Evolutionary conservation across 768 basidiomycete genomes (phyloP).

Genomic region (Serendipita sp.): DNA sequence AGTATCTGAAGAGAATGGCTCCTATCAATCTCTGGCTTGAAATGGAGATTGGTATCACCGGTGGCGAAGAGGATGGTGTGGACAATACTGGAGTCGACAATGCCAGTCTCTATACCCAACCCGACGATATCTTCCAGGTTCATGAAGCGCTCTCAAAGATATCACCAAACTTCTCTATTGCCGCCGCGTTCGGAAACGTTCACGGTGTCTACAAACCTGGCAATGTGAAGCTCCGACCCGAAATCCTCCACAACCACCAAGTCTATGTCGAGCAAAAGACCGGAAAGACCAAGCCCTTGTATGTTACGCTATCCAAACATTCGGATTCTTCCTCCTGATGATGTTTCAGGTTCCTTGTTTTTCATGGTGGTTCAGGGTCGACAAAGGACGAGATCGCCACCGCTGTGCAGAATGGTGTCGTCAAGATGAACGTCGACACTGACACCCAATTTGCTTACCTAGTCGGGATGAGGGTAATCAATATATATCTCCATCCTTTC

Average conservation of each 20-base stretch:
- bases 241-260: conserved; percentile 86
- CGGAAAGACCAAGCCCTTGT: conserved; percentile 67
- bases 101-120: conserved; percentile 86
- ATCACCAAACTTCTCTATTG: conserved; percentile 89
- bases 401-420: conserved; percentile 80
- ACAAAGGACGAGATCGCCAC: conserved; percentile 88
- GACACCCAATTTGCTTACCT: conserved; percentile 91
- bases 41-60: conserved; percentile 99
- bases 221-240: conserved; percentile 86
- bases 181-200: conserved; percentile 96
- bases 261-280: conserved; percentile 50
- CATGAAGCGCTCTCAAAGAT: conserved; percentile 68
- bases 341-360: conserved; percentile 74
- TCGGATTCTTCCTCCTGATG: neutral
- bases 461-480: conserved; percentile 52
- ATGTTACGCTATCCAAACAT: conserved; percentile 18
- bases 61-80: conserved; percentile 98
- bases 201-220: conserved; percentile 99
- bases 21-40: conserved; percentile 89
- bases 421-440: conserved; percentile 99
- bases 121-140: conserved; percentile 88
- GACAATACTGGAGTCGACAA: conserved; percentile 97
- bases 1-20: conserved; percentile 94
- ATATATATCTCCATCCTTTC: neutral
- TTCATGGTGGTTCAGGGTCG: conserved; percentile 99